phyloP scores from a whole-genome alignment of 352 stramenopile genomes.

The Chrysophaeum taylorii region DNA sequence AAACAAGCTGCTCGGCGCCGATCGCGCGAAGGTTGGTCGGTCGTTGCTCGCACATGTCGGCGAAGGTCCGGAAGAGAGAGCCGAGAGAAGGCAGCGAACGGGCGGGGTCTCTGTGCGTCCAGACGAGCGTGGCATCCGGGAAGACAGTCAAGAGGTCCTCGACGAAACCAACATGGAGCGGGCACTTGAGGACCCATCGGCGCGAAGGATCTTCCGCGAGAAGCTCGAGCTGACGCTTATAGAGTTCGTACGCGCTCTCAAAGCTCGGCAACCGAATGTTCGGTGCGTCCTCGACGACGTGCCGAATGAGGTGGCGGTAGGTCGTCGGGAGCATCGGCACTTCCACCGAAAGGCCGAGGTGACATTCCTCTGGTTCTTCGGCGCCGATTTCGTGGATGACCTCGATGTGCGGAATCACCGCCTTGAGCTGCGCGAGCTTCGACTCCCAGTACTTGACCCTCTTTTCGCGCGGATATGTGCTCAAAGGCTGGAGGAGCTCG shows the following conservation, averaged over 20 bases:
- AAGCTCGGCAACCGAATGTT: conserved; percentile 4
- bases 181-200: conserved; percentile 33
- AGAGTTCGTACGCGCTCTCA: conserved; percentile 12
- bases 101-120: conserved; percentile 20
- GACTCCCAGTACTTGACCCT: conserved; percentile 3
- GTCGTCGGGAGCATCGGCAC: conserved; percentile 32
- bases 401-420: conserved; percentile 23
- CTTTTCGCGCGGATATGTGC: background rate
- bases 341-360: conserved; percentile 27
- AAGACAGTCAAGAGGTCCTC: conserved; percentile 25
- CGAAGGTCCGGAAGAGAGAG: conserved; percentile 10
- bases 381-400: conserved; percentile 33
- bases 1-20: background rate
- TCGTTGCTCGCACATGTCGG: background rate
- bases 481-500: conserved; percentile 27
- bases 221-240: conserved; percentile 26
- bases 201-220: conserved; percentile 14
- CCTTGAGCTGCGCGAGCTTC: background rate
- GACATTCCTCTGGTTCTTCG: conserved; percentile 34
- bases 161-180: conserved; percentile 30
- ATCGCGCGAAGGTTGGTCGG: background rate
- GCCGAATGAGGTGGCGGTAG: conserved; percentile 12
- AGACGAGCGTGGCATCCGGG: conserved; percentile 31
- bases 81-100: background rate
- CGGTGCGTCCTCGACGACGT: background rate